Evolutionary conservation across 139 green algal genomes (phyloP).

Genomic region (Chlorella sorokiniana): DNA sequence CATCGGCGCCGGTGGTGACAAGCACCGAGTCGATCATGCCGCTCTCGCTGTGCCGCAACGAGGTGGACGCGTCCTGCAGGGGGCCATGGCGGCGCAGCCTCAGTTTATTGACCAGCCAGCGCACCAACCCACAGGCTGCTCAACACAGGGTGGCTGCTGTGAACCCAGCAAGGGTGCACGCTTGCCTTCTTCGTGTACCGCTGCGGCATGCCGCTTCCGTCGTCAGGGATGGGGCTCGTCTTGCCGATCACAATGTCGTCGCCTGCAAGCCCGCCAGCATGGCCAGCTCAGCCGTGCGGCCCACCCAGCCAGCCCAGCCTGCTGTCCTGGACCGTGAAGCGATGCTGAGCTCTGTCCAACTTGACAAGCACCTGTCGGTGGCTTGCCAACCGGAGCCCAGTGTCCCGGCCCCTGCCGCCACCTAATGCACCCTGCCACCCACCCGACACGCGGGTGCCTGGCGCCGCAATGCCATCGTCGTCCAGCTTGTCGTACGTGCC

Average conservation of each 20-base stretch:
- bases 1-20: conserved; percentile 90
- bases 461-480: conserved; percentile 90
- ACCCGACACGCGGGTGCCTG: conserved; percentile 81
- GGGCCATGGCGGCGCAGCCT: background rate
- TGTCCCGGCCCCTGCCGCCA: no score
- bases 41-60: conserved; percentile 70
- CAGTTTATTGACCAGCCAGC: background rate
- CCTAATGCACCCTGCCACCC: background rate
- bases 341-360: no score
- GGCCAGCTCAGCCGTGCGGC: no score
- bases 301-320: no score
- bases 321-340: no score
- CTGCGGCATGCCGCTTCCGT: conserved; percentile 70
- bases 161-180: background rate
- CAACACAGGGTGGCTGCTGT: background rate
- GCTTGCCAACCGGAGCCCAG: no score
- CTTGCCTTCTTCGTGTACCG: conserved; percentile 64
- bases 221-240: conserved; percentile 74
- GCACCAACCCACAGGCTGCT: background rate
- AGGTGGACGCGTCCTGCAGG: conserved; percentile 64
- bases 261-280: conserved; percentile 31
- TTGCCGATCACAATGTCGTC: conserved; percentile 88
- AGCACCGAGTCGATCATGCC: conserved; percentile 87
- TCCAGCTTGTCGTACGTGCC: conserved; percentile 99
- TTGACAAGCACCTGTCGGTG: no score